Percentiles rank a stretch among this genome's conserved stretches.
Evolutionary conservation across 805 yeast genomes (phyloP).

Genomic region (Metschnikowia bowlesiae): DNA sequence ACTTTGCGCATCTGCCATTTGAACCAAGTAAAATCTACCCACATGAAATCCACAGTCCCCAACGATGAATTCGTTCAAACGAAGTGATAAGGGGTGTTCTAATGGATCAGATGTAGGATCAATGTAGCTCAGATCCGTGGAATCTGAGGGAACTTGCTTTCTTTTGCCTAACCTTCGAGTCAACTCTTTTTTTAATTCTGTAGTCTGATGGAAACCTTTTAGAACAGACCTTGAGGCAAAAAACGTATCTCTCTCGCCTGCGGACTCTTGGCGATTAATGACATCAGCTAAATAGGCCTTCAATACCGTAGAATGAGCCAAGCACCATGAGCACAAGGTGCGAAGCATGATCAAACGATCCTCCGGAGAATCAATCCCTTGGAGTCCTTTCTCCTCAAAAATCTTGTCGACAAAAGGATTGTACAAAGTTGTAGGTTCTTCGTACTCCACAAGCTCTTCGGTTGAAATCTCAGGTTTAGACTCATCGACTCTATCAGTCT

Average conservation of each 20-base stretch:
- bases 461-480: conserved; percentile 19
- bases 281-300: conserved; percentile 22
- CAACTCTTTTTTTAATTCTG: conserved; percentile 28
- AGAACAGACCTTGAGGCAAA: conserved; percentile 34
- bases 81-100: conserved; percentile 27
- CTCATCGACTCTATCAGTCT: conserved; percentile 22
- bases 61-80: conserved; percentile 32
- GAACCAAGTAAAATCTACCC: conserved; percentile 37
- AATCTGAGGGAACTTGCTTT: conserved; percentile 15
- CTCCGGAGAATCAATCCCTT: conserved; percentile 26
- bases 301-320: conserved; percentile 28
- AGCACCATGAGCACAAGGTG: conserved; percentile 33
- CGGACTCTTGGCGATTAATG: conserved; percentile 29
- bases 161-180: conserved; percentile 25
- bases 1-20: conserved; percentile 30
- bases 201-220: conserved; percentile 32
- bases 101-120: conserved; percentile 39
- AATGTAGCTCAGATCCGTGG: conserved; percentile 20
- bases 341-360: conserved; percentile 37
- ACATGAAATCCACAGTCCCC: conserved; percentile 39
- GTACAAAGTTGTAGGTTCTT: conserved; percentile 12
- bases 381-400: conserved; percentile 32
- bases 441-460: conserved; percentile 12
- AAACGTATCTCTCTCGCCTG: conserved; percentile 36
- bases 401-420: conserved; percentile 23